A percentile compares a stretch with the other conserved stretches of the same genome.
Evolutionary conservation across 2,329 filamentous ascomycete species (phyloP).

Genomic region (Fusarium torulosum): DNA sequence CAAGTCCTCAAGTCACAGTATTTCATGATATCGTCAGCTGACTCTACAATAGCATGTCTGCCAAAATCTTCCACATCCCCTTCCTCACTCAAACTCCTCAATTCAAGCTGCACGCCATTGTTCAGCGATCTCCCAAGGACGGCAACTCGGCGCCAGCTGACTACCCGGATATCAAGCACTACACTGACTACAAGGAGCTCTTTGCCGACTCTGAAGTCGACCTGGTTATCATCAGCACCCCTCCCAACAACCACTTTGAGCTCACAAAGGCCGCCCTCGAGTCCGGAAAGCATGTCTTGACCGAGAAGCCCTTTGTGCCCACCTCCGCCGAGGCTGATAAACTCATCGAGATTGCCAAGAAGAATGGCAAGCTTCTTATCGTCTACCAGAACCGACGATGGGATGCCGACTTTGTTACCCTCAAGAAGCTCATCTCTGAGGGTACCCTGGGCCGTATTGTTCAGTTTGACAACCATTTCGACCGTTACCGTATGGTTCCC

Average conservation of each 20-base stretch:
- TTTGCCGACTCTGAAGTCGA: conserved; percentile 75
- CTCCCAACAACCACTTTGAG: conserved; percentile 77
- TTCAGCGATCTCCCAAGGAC: conserved; percentile 77
- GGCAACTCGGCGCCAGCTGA: conserved; percentile 76
- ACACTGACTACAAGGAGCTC: conserved; percentile 71
- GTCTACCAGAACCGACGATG: conserved; percentile 84
- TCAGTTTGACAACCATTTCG: conserved; percentile 85
- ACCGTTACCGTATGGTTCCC: conserved; percentile 74
- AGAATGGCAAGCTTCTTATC: conserved; percentile 66
- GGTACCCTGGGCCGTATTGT: conserved; percentile 76
- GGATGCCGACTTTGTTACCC: conserved; percentile 81
- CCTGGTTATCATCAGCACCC: conserved; percentile 77
- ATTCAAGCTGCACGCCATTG: conserved; percentile 78
- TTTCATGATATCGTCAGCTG: conserved; percentile 29
- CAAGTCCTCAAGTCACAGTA: conserved; percentile 48
- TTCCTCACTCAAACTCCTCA: conserved; percentile 75
- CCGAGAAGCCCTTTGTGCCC: conserved; percentile 87
- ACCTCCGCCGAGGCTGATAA: conserved; percentile 75
- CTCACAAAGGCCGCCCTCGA: conserved; percentile 74
- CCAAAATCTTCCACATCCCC: conserved; percentile 88
- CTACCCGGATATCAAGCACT: conserved; percentile 74
- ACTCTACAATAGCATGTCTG: conserved; percentile 63
- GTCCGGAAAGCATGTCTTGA: conserved; percentile 80
- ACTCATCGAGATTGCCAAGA: conserved; percentile 68
- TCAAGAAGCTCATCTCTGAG: conserved; percentile 71